phyloP scores from a whole-genome alignment of 495 filamentous ascomycete species.

The Clavariopsis aquatica region DNA sequence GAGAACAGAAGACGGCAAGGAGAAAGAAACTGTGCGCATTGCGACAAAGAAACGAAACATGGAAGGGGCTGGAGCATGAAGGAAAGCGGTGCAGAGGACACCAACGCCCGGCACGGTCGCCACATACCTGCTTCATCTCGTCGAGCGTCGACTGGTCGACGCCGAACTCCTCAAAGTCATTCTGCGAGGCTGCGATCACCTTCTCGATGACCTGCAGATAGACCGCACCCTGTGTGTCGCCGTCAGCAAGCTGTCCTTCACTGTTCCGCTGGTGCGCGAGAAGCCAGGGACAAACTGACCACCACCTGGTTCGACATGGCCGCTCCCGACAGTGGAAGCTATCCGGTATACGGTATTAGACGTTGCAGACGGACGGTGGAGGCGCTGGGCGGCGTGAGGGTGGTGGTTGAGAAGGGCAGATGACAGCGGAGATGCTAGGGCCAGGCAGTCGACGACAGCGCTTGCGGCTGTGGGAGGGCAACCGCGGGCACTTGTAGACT shows the following conservation, averaged over 20 bases:
- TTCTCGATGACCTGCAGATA: conserved; percentile 91
- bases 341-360: not conserved
- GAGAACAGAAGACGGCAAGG: conserved; percentile 22
- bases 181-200: conserved; percentile 80
- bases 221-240: conserved; percentile 61
- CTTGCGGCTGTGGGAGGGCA: conserved; percentile 14
- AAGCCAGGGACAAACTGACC: conserved; percentile 23
- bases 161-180: conserved; percentile 96
- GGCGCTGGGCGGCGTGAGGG: not conserved
- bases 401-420: conserved; percentile 2
- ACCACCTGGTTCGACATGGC: conserved; percentile 38
- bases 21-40: conserved; percentile 15
- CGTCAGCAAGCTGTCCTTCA: conserved; percentile 27
- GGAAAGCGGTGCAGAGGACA: conserved; percentile 1
- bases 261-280: conserved; percentile 1
- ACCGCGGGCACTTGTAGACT: not conserved
- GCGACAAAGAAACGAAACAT: conserved; percentile 34
- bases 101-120: conserved; percentile 30
- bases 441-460: conserved; percentile 28
- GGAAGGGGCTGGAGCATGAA: conserved; percentile 10
- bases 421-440: not conserved
- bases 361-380: not conserved
- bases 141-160: conserved; percentile 81
- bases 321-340: not conserved
- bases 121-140: conserved; percentile 79